Base-by-base conservation (phyloP, 306 rosid genomes). In the Castanea mollissima region DNA sequence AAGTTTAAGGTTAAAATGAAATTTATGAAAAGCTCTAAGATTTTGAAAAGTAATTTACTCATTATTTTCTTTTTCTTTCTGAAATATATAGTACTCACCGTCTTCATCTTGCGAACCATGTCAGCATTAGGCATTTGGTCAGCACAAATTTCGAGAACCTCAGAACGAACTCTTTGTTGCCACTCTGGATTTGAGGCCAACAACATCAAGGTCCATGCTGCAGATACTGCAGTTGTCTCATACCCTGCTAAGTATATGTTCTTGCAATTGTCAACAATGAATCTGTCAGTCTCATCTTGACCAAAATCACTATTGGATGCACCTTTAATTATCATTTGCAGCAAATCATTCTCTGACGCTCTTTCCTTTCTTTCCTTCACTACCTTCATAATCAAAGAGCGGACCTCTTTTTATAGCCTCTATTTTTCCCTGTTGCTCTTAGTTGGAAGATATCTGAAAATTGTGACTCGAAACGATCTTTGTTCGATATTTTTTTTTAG, bases 111-210 rank as follows among this genome's bases (percentile, higher is more conserved):
- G 63, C 63, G 60, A 38, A 88, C 79, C 86, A 85, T 83, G 52
- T 76, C 75, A 62, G 14, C 49, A 73, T 81, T 75, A 5, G 84
- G 89, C n/a, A 21, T 52, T 5, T 55, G 67, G 5, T 81, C 83
- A 3, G n/a, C 51, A 69, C 87, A 85, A 55, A 81, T 68, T 65
- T 85, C 70, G 6, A 49, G n/a, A 18, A 71, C 80, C 86, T 88
- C 82, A 8, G 80, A 71, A 1, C 88, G 88, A 58, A 77, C 86
- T 8, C 85, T 84, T 11, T 64, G 59, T n/a, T 83, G 91, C 89
- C 91, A 88, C 6, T 63, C 80, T 69, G 82, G 91, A 58, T 85
- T 81, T 69, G 80, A 73, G 64, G 91, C 91, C 55, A 85, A 35
- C 57, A 85, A 55, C 84, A 88, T 83, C 76, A 88, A 80, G 57